Evolutionary conservation across 2,329 filamentous ascomycete genomes (phyloP), one percentile per base, ranked within the genome.

Genomic region (Cladobotryum protrusum): DNA sequence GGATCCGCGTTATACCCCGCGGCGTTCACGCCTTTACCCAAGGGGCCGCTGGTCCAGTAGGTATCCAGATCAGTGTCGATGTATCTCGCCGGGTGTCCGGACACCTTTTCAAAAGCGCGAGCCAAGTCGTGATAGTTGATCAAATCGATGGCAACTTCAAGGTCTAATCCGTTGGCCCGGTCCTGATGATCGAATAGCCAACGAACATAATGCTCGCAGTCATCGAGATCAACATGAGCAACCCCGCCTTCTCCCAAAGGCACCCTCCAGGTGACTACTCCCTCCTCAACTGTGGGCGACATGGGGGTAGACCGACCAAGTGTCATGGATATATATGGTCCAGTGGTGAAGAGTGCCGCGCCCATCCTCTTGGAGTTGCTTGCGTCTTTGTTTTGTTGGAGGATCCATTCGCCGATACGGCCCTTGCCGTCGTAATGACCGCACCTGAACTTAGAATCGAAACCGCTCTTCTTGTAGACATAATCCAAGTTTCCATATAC

Each of bases 361-460:
- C 56, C 62, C 67, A 71, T 73, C n/a, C 34, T 37, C 45, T 49
- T 52, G 4, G 29, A 15, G 32, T 40, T 52, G 32, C 33, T 42
- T 3, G 46, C 46, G 11, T 56, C 55, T 37, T 52, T 33, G 52
- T 71, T 72, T 56, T 75, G 71, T 36, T 62, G 58, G 13, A 72
- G 58, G n/a, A 75, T 66, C 68, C 67, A 73, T 53, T 73, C 65
- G 7, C 62, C 70, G 5, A 75, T 56, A 11, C 72, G 60, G 9
- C 74, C 72, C 59, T 75, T 74, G 17, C 63, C 66, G 55, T 73
- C 73, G 44, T 76, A 76, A 61, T 79, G 76, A 1, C 75, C 76
- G 1, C 59, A 60, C 11, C 73, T 67, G 53, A 72, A 72, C 45
- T 69, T 65, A 0, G 71, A 65, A 39, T 74, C 64, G 52, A 72